Evolutionary conservation across 192 early-diverging fungal species (phyloP), one percentile per base, ranked within the genome.

Genomic region (Coemansia sp.): DNA sequence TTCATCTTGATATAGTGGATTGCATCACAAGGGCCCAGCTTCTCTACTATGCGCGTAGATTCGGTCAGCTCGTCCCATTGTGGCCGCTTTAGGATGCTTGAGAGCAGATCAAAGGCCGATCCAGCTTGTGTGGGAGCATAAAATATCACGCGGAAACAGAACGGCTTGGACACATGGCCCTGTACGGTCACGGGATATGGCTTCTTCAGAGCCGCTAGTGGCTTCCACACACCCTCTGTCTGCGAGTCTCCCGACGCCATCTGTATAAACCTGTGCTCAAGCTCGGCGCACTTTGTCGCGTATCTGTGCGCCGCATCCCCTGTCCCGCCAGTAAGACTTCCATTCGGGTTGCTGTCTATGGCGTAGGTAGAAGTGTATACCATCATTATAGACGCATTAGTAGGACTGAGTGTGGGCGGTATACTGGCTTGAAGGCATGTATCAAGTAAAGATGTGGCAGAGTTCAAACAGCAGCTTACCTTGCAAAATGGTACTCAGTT

Each of bases 31-130:
- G 62, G 55, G 3, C 63, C 67, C 56, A 83, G 62, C 28, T 31
- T 25, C 48, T 83, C 71, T 6, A 83, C 32, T 16, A 83, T 48
- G 24, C 44, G 28, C 10, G 77, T 71, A 2, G 66, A 49, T 18
- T 80, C 82, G 1, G 69, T 76, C 44, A 80, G 54, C 57, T 73
- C 71, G 49, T 83, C 82, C 82, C 82, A 83, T 54, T 77, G 69
- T 47, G 68, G 65, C 1, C 82, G 60, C 25, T 71, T 74, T 26
- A 67, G 44, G 16, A 77, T 49, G 60, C 73, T 64, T 19, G 82
- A 65, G 23, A 79, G 61, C 51, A 83, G 57, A 48, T 83, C 82
- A 47, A 83, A 79, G 41, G 71, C 74, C 2, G 73, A 71, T 10
- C 38, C 69, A 0, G 78, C 67, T 30, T 49, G 12, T 2, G 72